Evolutionary conservation across 2,329 filamentous ascomycete genomes (phyloP).

Genomic region (Grosmannia clavigera): DNA sequence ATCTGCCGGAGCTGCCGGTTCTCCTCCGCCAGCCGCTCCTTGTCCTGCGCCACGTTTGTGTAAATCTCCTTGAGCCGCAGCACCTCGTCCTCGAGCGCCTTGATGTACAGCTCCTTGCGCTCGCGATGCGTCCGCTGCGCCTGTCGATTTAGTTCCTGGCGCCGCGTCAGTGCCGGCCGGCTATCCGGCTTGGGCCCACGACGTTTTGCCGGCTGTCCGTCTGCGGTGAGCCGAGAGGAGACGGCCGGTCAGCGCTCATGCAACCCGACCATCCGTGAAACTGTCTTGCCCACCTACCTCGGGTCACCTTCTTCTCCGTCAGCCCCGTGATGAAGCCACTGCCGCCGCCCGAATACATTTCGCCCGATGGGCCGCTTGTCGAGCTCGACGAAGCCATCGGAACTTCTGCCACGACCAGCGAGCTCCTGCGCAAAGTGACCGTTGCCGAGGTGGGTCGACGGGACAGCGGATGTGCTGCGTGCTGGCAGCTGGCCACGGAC

Average conservation of each 20-base stretch:
- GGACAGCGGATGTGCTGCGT: background rate
- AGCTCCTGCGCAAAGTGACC: background rate
- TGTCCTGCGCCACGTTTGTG: constrained; percentile 60
- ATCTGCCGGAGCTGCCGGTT: constrained; percentile 59
- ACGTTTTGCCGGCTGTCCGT: constrained; percentile 77
- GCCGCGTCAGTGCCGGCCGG: constrained; percentile 81
- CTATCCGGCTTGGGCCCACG: constrained; percentile 93
- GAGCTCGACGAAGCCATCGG: background rate
- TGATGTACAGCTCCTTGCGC: constrained; percentile 92
- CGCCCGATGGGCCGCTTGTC: background rate
- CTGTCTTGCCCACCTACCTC: background rate
- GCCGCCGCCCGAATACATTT: background rate
- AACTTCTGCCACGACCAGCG: background rate
- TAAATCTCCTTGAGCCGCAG: constrained; percentile 79
- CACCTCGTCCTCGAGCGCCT: constrained; percentile 83
- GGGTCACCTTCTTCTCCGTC: background rate
- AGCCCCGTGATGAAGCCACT: background rate
- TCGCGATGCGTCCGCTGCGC: constrained; percentile 92
- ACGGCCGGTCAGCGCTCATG: background rate
- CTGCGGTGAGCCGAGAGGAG: constrained; percentile 25
- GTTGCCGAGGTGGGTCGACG: no score
- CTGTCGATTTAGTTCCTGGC: constrained; percentile 90
- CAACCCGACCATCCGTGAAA: background rate
- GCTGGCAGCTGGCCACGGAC: background rate
- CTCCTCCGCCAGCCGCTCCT: constrained; percentile 63